A percentile compares a stretch with the other conserved stretches of the same genome.
These are phyloP conservation scores for Selenicereus undatus DNA, from an alignment of 148 eudicot species.

Conservation along the genomic window DNA sequence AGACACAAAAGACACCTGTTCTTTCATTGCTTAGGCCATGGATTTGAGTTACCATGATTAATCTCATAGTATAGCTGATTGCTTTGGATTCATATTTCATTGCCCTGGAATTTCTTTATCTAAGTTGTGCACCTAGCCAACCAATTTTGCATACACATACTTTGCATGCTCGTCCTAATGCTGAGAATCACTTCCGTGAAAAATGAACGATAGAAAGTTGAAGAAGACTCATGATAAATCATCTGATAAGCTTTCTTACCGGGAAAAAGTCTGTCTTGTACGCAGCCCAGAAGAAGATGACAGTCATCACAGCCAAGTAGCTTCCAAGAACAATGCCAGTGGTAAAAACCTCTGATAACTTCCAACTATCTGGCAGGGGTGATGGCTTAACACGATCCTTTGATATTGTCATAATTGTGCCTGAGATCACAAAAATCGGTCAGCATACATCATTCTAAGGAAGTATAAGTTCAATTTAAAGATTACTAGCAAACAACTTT, in stretches of 20 bases:
- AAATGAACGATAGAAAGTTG: neutral
- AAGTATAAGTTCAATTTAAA: neutral
- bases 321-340: slow-evolving; percentile 47
- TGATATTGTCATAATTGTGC: slow-evolving; percentile 59
- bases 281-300: slow-evolving; percentile 48
- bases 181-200: neutral
- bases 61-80: neutral
- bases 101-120: neutral
- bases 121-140: neutral
- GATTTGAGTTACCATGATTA: neutral
- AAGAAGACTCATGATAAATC: neutral
- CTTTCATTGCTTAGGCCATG: neutral
- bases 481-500: too few relatives aligned
- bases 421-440: slow-evolving; percentile 20
- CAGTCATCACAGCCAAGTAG: slow-evolving; percentile 50
- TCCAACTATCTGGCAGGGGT: slow-evolving; percentile 53
- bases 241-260: slow-evolving; percentile 27
- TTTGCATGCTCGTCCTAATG: neutral
- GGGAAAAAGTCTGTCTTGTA: slow-evolving; percentile 48
- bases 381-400: slow-evolving; percentile 58
- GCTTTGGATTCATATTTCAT: neutral
- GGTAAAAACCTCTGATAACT: slow-evolving; percentile 42
- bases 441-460: neutral
- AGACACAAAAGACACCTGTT: neutral
- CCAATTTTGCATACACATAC: neutral